phyloP scores from a whole-genome alignment of 305 asterid genomes.

The Euphrasia arctica region DNA sequence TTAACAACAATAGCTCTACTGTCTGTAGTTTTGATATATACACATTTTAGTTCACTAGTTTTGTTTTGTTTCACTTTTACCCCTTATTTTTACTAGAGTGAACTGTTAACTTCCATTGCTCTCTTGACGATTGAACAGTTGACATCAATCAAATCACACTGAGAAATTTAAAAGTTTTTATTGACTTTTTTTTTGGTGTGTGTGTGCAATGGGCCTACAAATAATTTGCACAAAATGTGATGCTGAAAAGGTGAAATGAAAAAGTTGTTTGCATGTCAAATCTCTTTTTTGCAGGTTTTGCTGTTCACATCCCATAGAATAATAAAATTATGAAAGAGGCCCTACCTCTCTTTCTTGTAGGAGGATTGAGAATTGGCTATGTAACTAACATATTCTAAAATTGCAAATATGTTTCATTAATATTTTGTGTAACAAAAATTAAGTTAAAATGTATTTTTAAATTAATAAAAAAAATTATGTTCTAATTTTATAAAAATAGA shows the following conservation, averaged over 20 bases:
- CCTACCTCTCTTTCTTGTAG: no score
- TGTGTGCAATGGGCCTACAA: slow-evolving; percentile 19
- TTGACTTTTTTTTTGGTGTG: slow-evolving; percentile 24
- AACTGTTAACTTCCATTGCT: slow-evolving; percentile 26
- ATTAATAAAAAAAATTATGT: no score
- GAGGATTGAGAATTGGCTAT: no score
- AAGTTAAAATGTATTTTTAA: no score
- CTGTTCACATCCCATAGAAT: neutral
- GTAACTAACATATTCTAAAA: no score
- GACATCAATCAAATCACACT: slow-evolving; percentile 15
- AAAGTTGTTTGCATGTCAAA: slow-evolving; percentile 32
- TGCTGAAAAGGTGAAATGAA: slow-evolving; percentile 18
- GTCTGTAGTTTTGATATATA: neutral
- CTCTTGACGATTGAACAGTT: slow-evolving; percentile 2
- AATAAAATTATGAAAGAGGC: no score
- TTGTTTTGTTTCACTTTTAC: no score
- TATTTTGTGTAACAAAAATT: no score
- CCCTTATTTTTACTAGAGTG: neutral
- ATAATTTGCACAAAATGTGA: slow-evolving; percentile 29
- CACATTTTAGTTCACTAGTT: neutral
- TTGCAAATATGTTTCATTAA: no score
- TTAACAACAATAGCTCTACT: slow-evolving; percentile 12
- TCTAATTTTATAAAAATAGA: no score
- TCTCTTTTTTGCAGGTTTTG: slow-evolving; percentile 10
- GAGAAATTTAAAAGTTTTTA: neutral